Conservation (phyloP, 140 eudicot genomes). For the Ambrosia hybrid region DNA sequence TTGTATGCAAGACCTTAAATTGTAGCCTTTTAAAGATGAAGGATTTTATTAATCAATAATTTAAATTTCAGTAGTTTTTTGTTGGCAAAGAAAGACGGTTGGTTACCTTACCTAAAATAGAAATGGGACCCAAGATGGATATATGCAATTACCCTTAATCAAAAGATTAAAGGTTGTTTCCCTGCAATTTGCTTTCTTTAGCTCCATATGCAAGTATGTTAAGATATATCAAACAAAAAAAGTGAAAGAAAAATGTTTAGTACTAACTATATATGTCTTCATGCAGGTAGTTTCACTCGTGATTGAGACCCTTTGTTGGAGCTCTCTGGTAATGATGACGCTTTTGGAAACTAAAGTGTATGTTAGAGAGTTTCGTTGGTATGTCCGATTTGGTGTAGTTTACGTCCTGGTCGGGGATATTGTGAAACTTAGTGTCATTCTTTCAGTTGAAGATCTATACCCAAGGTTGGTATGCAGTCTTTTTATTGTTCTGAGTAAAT, state of each 20-base stretch:
- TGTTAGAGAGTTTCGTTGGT: slow-evolving; percentile 78
- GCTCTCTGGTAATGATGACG: slow-evolving; percentile 60
- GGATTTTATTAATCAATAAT: too few species aligned
- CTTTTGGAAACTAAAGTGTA: slow-evolving; percentile 76
- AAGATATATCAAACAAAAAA: neutral
- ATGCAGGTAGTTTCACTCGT: slow-evolving; percentile 62
- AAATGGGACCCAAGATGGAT: slow-evolving; percentile 27
- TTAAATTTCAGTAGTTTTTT: too few species aligned
- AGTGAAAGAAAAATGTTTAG: slow-evolving; percentile 12
- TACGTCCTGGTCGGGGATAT: slow-evolving; percentile 82
- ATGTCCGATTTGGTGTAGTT: slow-evolving; percentile 74
- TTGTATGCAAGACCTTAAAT: neutral
- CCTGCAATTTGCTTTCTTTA: neutral
- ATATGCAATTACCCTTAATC: too few species aligned
- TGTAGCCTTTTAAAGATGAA: neutral
- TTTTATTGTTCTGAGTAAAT: neutral
- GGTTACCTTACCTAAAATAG: too few species aligned
- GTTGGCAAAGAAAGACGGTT: too few species aligned
- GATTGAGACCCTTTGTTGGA: slow-evolving; percentile 81
- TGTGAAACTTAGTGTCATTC: slow-evolving; percentile 65
- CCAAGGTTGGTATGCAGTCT: slow-evolving; percentile 48
- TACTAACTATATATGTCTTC: slow-evolving; percentile 5
- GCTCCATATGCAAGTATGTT: neutral
- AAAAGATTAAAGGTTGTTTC: too few species aligned
- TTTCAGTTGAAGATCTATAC: slow-evolving; percentile 59